Evolutionary conservation across 2,329 filamentous ascomycete species (phyloP).

Genomic region (Aspergillus aculeatus): DNA sequence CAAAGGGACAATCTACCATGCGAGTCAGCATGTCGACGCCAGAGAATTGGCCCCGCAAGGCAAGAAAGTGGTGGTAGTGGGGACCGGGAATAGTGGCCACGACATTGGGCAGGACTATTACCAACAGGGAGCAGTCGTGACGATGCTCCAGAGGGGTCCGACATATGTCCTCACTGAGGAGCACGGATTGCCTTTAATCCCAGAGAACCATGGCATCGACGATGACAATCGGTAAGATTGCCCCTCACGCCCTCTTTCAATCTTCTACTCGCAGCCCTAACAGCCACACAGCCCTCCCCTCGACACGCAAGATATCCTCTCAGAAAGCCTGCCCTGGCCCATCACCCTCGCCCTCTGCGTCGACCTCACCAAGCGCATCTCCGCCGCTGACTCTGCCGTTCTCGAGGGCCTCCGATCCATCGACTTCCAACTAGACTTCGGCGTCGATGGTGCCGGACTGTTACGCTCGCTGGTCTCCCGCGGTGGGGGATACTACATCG

Average conservation of each 20-base stretch:
- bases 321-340: background rate
- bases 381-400: background rate
- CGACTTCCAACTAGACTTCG: background rate
- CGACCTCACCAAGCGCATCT: background rate
- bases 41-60: background rate
- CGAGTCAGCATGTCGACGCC: background rate
- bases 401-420: background rate
- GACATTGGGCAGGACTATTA: constrained; percentile 5
- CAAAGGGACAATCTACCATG: constrained; percentile 2
- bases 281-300: background rate
- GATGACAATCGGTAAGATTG: background rate
- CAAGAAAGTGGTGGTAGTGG: constrained; percentile 5
- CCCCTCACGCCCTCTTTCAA: background rate
- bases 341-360: background rate
- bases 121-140: background rate
- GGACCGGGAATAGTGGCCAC: constrained; percentile 4
- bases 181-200: background rate
- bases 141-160: constrained; percentile 1
- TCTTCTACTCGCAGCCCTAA: too few species aligned
- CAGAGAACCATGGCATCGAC: background rate
- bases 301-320: background rate
- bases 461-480: background rate
- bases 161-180: background rate
- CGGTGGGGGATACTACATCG: constrained; percentile 8
- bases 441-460: background rate